Evolutionary conservation across 2,329 filamentous ascomycete species (phyloP).

Genomic region (Cladophialophora yegresii): DNA sequence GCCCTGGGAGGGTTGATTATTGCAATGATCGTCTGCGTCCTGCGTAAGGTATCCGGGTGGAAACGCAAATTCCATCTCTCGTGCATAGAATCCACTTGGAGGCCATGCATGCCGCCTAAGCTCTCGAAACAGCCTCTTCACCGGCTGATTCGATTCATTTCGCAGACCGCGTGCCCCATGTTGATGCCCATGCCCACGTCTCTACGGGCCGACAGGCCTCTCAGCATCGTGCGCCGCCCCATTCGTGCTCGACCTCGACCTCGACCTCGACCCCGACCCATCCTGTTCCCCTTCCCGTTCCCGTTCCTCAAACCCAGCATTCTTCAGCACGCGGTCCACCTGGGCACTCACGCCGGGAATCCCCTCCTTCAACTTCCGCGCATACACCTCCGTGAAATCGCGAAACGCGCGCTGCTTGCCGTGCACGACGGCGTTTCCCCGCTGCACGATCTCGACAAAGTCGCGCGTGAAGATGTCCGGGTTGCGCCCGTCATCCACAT

Average conservation of each 20-base stretch:
- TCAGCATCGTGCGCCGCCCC: not conserved
- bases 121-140: not conserved
- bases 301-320: conserved; percentile 31
- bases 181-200: not conserved
- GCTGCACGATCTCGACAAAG: conserved; percentile 65
- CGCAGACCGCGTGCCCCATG: not conserved
- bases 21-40: too few species aligned
- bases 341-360: conserved; percentile 60
- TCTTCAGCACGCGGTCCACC: conserved; percentile 54
- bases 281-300: not conserved
- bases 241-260: not conserved
- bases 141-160: not conserved
- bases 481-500: conserved; percentile 64
- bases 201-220: not conserved
- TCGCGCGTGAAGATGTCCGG: conserved; percentile 68
- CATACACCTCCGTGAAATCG: conserved; percentile 60
- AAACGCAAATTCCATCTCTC: not conserved
- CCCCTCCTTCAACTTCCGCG: conserved; percentile 58
- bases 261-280: not conserved
- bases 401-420: conserved; percentile 63
- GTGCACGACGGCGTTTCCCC: conserved; percentile 63
- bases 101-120: too few species aligned
- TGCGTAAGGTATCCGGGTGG: not conserved
- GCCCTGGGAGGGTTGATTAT: too few species aligned
- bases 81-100: not conserved